Evolutionary conservation across 179 eudicot species (phyloP), one percentile per base, ranked within the genome.

Genomic region (Vitellaria paradoxa): DNA sequence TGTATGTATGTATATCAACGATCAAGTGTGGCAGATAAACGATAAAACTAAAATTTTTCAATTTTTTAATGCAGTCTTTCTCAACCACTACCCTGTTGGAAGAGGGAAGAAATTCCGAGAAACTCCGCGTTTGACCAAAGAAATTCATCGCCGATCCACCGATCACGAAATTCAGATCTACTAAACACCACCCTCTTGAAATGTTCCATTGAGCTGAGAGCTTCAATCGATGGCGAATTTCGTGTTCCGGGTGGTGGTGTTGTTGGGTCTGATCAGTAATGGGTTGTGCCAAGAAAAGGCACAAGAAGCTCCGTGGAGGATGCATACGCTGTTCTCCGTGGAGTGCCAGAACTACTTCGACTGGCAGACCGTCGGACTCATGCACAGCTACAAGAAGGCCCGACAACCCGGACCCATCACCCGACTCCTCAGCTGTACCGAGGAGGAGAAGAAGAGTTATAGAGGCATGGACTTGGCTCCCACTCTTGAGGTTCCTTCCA

Each of bases 331-430:
- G 80, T 96, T 96, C 84, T 96, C 98, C 0, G 93, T 94, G 18
- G 99, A 96, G 82, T 96, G 99, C 69, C 91, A 92, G 70, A 85
- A 92, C 80, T 96, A 96, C 85, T 96, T 96, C 78, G 98, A 96
- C 81, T 96, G 99, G 98, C 98, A 93, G 65, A 96, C 97, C 0
- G 97, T 93, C 20, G 98, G 99, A 30, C 81, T 96, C 42, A 89
- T 93, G 93, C 93, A 94, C 74, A 96, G 97, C 77, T 91, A 46
- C 78, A 82, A 83, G 68, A 96, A 92, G 79, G 89, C 97, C 75
- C 81, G 80, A 17, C 99, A 94, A 70, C 93, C 94, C 70, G 99
- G 99, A 60, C 94, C 96, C 70, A 85, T 96, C 13, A 96, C 98
- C 80, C 86, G 99, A 20, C 82, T 96, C 20, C 91, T 96, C 53